Evolutionary conservation across 148 eudicot species (phyloP).

Genomic region (Vaccinium vitisidaea): DNA sequence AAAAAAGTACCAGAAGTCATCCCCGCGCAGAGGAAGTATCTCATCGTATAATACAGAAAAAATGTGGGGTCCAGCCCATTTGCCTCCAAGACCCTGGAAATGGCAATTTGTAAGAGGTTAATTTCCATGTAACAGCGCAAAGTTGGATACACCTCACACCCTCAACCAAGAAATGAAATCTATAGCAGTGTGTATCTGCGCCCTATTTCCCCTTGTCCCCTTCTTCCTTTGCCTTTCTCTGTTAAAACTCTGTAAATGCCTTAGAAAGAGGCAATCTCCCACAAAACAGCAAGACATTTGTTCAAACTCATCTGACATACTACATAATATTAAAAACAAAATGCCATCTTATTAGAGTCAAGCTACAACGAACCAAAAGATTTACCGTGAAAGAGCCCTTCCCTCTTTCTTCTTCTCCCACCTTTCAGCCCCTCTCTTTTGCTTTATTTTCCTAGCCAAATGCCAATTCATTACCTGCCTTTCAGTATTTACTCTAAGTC

Average conservation of each 20-base stretch:
- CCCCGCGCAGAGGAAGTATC: not conserved
- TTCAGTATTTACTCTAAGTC: not conserved
- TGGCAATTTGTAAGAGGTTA: slow-evolving; percentile 4
- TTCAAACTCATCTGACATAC: not conserved
- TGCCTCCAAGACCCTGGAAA: slow-evolving; percentile 3
- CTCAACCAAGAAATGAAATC: not conserved
- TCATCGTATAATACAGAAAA: not conserved
- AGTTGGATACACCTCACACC: not conserved
- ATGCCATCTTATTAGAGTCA: not conserved
- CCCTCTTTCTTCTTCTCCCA: slow-evolving; percentile 1
- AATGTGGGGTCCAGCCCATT: not conserved
- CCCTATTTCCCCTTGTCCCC: not conserved
- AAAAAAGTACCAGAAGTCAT: not conserved
- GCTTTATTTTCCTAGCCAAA: not conserved
- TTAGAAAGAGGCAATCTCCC: not conserved
- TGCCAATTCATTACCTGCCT: not conserved
- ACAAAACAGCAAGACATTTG: not conserved
- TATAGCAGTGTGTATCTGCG: not conserved
- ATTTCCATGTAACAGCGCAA: not conserved
- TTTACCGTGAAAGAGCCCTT: not conserved
- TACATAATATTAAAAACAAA: not conserved
- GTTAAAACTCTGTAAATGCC: not conserved
- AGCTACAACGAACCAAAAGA: not conserved
- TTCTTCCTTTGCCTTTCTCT: not conserved
- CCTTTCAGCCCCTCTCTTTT: not conserved